Conservation (phyloP, 208 protist genomes). For the Tritrichomonas musculus region DNA sequence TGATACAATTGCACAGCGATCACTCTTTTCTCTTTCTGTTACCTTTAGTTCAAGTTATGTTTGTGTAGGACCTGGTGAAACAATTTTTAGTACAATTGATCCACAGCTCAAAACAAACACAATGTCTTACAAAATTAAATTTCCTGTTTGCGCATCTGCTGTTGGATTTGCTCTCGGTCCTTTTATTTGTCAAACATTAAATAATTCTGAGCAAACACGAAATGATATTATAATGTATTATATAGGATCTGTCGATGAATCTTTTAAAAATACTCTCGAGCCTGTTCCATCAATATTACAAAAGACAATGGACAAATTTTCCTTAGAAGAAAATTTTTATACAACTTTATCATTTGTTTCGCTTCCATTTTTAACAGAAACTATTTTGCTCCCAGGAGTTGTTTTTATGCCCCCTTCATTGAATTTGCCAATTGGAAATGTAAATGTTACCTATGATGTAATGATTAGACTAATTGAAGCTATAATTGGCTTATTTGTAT, state of each 20-base stretch:
- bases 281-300: not conserved
- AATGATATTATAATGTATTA: not conserved
- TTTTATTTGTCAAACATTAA: not conserved
- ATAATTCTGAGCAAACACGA: not conserved
- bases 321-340: not conserved
- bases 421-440: not conserved
- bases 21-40: not conserved
- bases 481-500: not conserved
- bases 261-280: not conserved
- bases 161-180: not conserved
- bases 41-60: not conserved
- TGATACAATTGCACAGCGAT: not conserved
- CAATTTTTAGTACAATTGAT: not conserved
- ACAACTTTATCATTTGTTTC: not conserved
- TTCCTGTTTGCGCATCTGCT: not conserved
- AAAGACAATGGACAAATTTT: not conserved
- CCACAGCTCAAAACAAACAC: not conserved
- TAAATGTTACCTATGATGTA: not conserved
- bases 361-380: not conserved
- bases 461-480: not conserved
- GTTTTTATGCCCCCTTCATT: not conserved
- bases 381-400: not conserved
- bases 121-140: not conserved
- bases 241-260: not conserved
- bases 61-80: not conserved